A percentile compares a stretch with the other conserved stretches of the same genome.
Conservation (phyloP, 495 filamentous ascomycete species). For the Daldinia caldariorum region DNA sequence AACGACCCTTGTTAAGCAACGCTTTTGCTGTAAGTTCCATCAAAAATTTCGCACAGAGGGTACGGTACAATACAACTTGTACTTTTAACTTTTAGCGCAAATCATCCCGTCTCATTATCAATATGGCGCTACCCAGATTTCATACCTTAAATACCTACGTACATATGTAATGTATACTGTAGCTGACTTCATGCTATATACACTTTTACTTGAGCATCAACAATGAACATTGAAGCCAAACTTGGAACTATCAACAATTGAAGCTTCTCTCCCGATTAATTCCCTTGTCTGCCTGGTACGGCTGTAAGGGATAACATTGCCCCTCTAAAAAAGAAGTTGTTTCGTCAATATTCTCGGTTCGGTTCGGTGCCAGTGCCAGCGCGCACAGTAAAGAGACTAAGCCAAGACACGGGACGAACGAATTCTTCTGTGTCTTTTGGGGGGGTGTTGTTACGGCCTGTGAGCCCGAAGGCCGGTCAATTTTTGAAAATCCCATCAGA, state of each 20-base stretch:
- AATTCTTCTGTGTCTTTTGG: constrained; percentile 27
- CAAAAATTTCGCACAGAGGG: constrained; percentile 5
- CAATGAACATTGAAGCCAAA: constrained; percentile 26
- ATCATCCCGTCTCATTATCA: neutral
- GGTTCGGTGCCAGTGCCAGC: constrained; percentile 26
- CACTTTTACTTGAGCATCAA: neutral
- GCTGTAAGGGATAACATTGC: constrained; percentile 21
- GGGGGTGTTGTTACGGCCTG: constrained; percentile 31
- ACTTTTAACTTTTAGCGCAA: constrained; percentile 7
- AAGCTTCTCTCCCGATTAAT: constrained; percentile 23
- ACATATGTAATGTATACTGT: neutral
- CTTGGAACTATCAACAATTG: neutral
- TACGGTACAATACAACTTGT: no score
- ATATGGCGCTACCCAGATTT: constrained; percentile 1
- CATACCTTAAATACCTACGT: neutral
- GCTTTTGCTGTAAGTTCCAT: constrained; percentile 1
- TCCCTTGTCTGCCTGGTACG: constrained; percentile 26
- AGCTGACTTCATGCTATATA: neutral
- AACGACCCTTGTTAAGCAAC: neutral
- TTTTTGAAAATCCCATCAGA: constrained; percentile 35
- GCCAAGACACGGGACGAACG: constrained; percentile 39
- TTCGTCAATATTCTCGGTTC: constrained; percentile 33
- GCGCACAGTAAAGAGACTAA: constrained; percentile 37
- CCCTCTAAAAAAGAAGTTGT: neutral
- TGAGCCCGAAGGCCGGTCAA: constrained; percentile 45